A percentile compares a stretch with the other conserved stretches of the same genome.
phyloP scores from a whole-genome alignment of 2,329 filamentous ascomycete genomes.

The Trichoderma simmonsii region DNA sequence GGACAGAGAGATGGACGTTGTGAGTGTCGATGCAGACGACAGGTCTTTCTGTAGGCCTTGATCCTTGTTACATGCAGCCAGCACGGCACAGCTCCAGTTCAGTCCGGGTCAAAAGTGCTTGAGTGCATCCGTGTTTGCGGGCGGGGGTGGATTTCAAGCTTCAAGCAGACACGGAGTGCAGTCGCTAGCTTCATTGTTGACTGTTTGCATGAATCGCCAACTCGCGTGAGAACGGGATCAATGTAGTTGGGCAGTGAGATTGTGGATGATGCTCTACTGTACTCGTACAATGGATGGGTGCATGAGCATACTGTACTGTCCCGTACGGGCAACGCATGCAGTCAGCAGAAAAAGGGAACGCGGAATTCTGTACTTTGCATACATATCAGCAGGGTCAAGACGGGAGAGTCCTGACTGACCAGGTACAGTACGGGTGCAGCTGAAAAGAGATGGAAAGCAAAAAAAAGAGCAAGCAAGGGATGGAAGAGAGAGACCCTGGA shows the following conservation, averaged over 20 bases:
- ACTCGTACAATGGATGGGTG: not conserved
- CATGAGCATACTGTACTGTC: not conserved
- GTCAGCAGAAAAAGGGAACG: not conserved
- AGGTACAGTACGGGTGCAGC: not conserved
- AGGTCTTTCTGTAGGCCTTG: not conserved
- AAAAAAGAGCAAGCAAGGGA: not conserved
- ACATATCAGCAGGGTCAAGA: too few species aligned
- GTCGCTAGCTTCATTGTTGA: not conserved
- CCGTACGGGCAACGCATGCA: not conserved
- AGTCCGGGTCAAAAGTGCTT: not conserved
- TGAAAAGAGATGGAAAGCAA: not conserved
- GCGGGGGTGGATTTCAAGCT: not conserved
- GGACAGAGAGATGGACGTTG: not conserved
- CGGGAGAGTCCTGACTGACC: too few species aligned
- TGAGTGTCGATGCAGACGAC: not conserved
- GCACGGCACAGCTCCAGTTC: not conserved
- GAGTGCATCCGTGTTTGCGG: not conserved
- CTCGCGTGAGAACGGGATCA: not conserved
- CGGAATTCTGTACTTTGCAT: not conserved
- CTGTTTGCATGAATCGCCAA: not conserved
- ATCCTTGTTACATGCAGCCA: not conserved
- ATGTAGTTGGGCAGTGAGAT: not conserved
- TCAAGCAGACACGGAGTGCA: not conserved
- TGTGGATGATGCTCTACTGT: not conserved
- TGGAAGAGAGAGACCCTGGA: not conserved